phyloP scores from a whole-genome alignment of 2,329 filamentous ascomycete species.

The Stagonosporopsis rhizophila region DNA sequence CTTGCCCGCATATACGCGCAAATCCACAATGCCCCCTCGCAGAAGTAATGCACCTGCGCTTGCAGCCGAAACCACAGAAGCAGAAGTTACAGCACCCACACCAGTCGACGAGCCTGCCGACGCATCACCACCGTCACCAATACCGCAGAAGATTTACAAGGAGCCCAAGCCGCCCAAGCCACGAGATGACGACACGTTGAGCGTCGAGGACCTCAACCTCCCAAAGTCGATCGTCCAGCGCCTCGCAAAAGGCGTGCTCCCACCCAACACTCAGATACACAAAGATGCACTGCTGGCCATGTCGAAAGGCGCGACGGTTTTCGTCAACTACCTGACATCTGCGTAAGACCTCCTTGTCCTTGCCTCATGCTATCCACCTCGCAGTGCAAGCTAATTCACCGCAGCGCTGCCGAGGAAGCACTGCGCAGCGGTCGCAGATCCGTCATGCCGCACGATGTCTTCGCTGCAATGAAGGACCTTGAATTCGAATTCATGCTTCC shows the following conservation, averaged over 20 bases:
- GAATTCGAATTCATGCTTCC: slow-evolving; percentile 77
- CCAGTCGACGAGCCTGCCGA: slow-evolving; percentile 3
- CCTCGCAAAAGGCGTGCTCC: slow-evolving; percentile 79
- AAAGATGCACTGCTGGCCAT: slow-evolving; percentile 81
- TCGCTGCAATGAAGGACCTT: slow-evolving; percentile 76
- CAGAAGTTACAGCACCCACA: slow-evolving; percentile 2
- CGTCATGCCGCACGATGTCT: slow-evolving; percentile 76
- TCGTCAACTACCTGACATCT: slow-evolving; percentile 79
- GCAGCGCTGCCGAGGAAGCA: slow-evolving; percentile 76
- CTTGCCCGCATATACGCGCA: neutral
- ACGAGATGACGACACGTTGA: slow-evolving; percentile 50
- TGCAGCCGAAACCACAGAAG: slow-evolving; percentile 47
- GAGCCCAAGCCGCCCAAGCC: slow-evolving; percentile 17
- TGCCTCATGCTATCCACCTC: neutral
- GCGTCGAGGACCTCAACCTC: slow-evolving; percentile 70
- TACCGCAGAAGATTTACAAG: slow-evolving; percentile 16
- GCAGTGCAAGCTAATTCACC: neutral
- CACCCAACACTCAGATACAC: slow-evolving; percentile 82
- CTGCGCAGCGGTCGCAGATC: slow-evolving; percentile 75
- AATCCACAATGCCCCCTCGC: slow-evolving; percentile 53
- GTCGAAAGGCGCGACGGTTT: slow-evolving; percentile 82
- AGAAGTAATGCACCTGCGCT: slow-evolving; percentile 56
- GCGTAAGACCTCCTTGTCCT: slow-evolving; percentile 62
- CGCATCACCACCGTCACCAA: slow-evolving; percentile 10
- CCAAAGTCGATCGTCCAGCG: slow-evolving; percentile 83